Percentiles rank a stretch among this genome's conserved stretches.
Evolutionary conservation across 78 protist species (phyloP).

Genomic region (Dictyostelium intermedium): DNA sequence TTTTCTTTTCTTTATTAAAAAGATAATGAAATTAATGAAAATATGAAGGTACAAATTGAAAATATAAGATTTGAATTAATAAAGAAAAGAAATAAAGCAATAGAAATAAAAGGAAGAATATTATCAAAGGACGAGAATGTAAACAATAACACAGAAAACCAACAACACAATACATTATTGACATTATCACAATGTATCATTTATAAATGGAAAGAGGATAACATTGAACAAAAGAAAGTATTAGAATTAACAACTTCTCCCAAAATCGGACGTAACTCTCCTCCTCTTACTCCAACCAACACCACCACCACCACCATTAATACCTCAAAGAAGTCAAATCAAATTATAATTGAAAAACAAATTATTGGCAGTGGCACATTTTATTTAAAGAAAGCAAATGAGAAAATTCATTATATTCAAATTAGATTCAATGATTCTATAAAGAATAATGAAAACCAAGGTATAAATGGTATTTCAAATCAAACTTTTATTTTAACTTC

Average conservation of each 20-base stretch:
- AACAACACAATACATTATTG: not conserved
- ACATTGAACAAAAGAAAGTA: not conserved
- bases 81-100: not conserved
- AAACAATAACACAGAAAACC: not conserved
- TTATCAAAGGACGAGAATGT: not conserved
- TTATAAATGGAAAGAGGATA: constrained; percentile 36
- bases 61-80: not conserved
- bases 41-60: not conserved
- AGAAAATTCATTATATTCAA: constrained; percentile 6
- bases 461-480: not conserved
- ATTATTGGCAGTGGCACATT: constrained; percentile 34
- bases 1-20: too few species aligned
- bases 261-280: too few species aligned
- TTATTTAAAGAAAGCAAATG: not conserved
- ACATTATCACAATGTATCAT: constrained; percentile 6
- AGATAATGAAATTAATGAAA: not conserved
- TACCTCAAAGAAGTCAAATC: not conserved
- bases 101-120: not conserved
- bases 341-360: constrained; percentile 27
- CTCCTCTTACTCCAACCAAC: not conserved
- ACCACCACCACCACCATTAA: not conserved
- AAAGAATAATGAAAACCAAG: not conserved
- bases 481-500: not conserved
- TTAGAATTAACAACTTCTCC: not conserved
- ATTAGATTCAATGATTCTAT: not conserved